Base-by-base conservation (phyloP, 2,329 filamentous ascomycete genomes). In the Neurospora sp. region DNA sequence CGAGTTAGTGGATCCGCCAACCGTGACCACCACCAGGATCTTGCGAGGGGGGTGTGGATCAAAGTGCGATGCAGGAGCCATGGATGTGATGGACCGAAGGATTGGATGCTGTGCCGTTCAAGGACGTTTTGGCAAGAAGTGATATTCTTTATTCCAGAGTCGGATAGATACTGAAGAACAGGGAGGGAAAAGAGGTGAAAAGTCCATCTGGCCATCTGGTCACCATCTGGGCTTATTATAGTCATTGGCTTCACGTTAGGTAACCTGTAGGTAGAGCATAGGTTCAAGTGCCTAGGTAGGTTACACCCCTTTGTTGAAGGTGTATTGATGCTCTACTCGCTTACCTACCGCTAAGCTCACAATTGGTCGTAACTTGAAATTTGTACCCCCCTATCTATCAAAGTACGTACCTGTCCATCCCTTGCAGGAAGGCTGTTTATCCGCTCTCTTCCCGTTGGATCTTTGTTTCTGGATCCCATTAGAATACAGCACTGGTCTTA, bases 1-100 rank as follows among this genome's bases (percentile, higher is more conserved):
- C n/a, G 74, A 73, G 70, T 76, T 72, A 28, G 75, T 76, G 66
- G 72, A 76, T 17, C 75, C 75, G 68, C 75, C 75, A 4, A 70
- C 71, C 8, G 75, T 75, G 13, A 73, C 75, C 28, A 68, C 38
- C 23, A 46, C 67, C 40, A 68, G 38, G 42, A 70, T 39, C 43
- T n/a, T 43, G 40, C 40, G 40, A 43, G 40, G 8, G 40, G 40
- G 40, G 17, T 43, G 40, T 8, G 17, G 40, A 3, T n/a, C 17
- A 42, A 42, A 42, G 17, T 42, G 40, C 40, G 40, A 42, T 17
- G 40, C 39, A 40, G 39, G 40, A 43, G 40, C 40, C 17, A 43
- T 43, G 39, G 39, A 40, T 40, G 39, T 40, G 39, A 40, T 40
- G 39, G 39, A 40, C 39, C 13, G 13, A 40, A 40, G 40, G 40